A percentile compares a stretch with the other conserved stretches of the same genome.
Conservation (phyloP, 306 rosid genomes). For the Prunus campanulata region DNA sequence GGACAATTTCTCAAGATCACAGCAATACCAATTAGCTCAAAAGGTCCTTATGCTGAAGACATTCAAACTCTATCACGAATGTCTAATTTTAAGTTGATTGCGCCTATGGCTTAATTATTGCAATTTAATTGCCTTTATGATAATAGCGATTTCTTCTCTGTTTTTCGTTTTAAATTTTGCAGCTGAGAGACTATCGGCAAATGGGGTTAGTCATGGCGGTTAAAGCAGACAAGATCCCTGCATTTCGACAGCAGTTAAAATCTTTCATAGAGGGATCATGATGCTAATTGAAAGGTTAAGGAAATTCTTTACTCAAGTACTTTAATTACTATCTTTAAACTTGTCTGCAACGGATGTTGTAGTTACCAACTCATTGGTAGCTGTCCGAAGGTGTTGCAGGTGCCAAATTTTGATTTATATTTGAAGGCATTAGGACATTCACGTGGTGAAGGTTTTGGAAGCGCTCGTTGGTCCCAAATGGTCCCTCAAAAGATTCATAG, state of each 20-base stretch:
- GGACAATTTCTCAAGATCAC: not conserved
- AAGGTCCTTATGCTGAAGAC: not conserved
- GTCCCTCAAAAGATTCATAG: conserved; percentile 13
- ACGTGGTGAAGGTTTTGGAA: conserved; percentile 9
- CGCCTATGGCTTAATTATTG: no score
- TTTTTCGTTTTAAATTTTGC: conserved; percentile 24
- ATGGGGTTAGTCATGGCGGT: conserved; percentile 66
- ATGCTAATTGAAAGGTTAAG: not conserved
- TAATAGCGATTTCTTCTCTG: not conserved
- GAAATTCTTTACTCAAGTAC: not conserved
- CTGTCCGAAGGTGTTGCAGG: not conserved
- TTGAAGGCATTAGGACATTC: conserved; percentile 3
- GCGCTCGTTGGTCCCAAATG: conserved; percentile 1
- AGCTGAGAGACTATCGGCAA: conserved; percentile 54
- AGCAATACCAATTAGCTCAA: not conserved
- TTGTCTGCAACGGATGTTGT: not conserved
- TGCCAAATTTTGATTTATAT: conserved; percentile 1
- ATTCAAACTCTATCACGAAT: not conserved
- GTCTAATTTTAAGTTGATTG: not conserved
- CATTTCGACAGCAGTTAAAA: conserved; percentile 57
- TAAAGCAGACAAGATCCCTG: conserved; percentile 47
- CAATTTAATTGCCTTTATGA: not conserved
- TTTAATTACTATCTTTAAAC: not conserved
- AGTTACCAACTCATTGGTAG: not conserved
- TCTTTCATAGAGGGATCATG: conserved; percentile 44